Base-by-base conservation (phyloP, 2,329 filamentous ascomycete genomes). In the Coniochaeta hoffmannii region DNA sequence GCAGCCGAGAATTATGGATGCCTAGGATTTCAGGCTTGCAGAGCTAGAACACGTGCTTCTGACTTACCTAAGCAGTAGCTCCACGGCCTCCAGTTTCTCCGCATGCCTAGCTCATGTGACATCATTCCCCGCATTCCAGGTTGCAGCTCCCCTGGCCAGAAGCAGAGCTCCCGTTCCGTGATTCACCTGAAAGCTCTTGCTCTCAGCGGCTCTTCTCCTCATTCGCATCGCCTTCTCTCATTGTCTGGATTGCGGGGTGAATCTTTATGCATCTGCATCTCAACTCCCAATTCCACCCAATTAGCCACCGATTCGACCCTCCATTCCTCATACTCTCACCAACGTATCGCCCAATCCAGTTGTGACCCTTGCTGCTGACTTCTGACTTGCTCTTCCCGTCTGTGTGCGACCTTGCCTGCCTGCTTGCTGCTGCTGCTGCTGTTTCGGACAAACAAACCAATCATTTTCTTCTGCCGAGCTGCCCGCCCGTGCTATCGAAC, bases 121-220 rank as follows among this genome's bases (percentile, higher is more conserved):
- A 62, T 63, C 62, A 60, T 56, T 54, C 62, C 62, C 61, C 60
- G 60, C 62, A 62, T n/a, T n/a, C n/a, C n/a, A n/a, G n/a, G 52
- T 54, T 50, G 31, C 10, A 22, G 36, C 50, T 53, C 53, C 10
- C 24, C 38, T 28, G 8, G 15, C 19, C 50, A 50, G 26, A 49
- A 49, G 36, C 12, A 31, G 5, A n/a, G 50, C 17, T 53, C 22
- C 17, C 24, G 28, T 52, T 52, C 50, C n/a, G n/a, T n/a, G n/a
- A n/a, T n/a, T n/a, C n/a, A n/a, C n/a, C n/a, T n/a, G n/a, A n/a
- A n/a, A n/a, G n/a, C n/a, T n/a, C n/a, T n/a, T n/a, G n/a, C 28
- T 31, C n/a, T n/a, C n/a, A n/a, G n/a, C n/a, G n/a, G n/a, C n/a
- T 32, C 24, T 17, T 36, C 26, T 24, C 31, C 19, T 46, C n/a